These are phyloP conservation scores for Mesembryanthemum crystallinum DNA, from an alignment of 148 eudicot species.

Conservation along the genomic window DNA sequence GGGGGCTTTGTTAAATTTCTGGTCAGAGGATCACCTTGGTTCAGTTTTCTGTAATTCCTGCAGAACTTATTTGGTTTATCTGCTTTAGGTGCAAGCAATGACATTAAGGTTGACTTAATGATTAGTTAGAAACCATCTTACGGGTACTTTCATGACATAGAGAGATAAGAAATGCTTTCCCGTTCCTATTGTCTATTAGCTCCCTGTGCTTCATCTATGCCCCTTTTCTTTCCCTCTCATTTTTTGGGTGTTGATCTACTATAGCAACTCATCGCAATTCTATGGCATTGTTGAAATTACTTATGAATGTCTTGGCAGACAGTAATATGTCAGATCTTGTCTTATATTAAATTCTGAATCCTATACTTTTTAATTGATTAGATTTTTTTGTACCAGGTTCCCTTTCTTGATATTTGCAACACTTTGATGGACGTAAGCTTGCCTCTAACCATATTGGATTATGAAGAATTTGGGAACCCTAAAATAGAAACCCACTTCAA, in stretches of 20 bases:
- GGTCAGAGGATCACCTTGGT: background rate
- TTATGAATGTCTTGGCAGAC: background rate
- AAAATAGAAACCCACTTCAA: conserved; percentile 50
- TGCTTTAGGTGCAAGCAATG: too few species aligned
- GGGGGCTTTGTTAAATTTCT: background rate
- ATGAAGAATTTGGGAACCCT: conserved; percentile 98
- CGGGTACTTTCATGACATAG: too few species aligned
- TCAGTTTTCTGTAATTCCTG: background rate
- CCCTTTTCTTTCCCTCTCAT: background rate
- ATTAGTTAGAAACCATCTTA: too few species aligned
- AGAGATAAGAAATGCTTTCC: background rate
- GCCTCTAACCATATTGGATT: conserved; percentile 81
- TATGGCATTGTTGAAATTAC: background rate
- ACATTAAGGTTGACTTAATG: too few species aligned
- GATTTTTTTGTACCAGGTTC: conserved; percentile 53
- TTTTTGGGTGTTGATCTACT: background rate
- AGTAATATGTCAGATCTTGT: background rate
- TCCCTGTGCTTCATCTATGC: background rate
- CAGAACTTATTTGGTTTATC: too few species aligned
- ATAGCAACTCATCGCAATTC: background rate
- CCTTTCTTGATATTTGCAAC: conserved; percentile 90
- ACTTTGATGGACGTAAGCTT: conserved; percentile 82
- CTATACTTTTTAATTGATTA: conserved; percentile 5
- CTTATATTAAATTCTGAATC: background rate
- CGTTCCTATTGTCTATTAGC: background rate